A percentile compares a stretch with the other conserved stretches of the same genome.
These are phyloP conservation scores for Dendrobium chrysotoxum DNA, from an alignment of 106 monocot genomes.

Conservation along the genomic window DNA sequence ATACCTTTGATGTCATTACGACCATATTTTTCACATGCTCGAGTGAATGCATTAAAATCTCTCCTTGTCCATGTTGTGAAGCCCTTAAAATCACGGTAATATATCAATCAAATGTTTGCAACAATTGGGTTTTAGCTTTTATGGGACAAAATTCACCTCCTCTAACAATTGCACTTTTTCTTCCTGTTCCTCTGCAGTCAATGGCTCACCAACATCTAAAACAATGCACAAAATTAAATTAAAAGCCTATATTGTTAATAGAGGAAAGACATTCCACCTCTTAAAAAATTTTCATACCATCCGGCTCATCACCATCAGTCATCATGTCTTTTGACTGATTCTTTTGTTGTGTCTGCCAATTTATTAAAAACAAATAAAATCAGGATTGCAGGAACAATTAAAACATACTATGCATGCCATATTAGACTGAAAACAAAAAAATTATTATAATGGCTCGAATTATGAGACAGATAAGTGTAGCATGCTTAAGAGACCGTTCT, in stretches of 20 bases:
- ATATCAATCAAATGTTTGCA: not conserved
- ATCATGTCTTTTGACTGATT: conserved; percentile 30
- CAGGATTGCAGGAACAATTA: not conserved
- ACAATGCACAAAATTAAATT: not conserved
- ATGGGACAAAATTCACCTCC: conserved; percentile 25
- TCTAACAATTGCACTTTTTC: conserved; percentile 62
- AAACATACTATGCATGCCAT: conserved; percentile 1
- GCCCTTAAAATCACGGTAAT: conserved; percentile 28
- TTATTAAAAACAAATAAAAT: not conserved
- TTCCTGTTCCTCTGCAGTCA: conserved; percentile 58
- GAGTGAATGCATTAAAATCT: conserved; percentile 73
- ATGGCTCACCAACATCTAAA: conserved; percentile 51
- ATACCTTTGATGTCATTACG: conserved; percentile 72
- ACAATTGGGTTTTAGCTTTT: not conserved
- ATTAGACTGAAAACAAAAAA: not conserved
- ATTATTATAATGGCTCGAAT: not conserved
- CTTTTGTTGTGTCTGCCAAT: conserved; percentile 24
- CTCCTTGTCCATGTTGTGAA: conserved; percentile 75
- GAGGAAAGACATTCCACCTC: not conserved
- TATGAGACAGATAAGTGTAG: not conserved
- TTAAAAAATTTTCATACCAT: conserved; percentile 14
- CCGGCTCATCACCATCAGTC: conserved; percentile 36
- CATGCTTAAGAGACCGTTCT: not conserved
- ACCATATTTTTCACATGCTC: conserved; percentile 82
- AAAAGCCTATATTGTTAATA: not conserved